phyloP scores from a whole-genome alignment of 2,329 filamentous ascomycete genomes.

The Talaromyces piceae region DNA sequence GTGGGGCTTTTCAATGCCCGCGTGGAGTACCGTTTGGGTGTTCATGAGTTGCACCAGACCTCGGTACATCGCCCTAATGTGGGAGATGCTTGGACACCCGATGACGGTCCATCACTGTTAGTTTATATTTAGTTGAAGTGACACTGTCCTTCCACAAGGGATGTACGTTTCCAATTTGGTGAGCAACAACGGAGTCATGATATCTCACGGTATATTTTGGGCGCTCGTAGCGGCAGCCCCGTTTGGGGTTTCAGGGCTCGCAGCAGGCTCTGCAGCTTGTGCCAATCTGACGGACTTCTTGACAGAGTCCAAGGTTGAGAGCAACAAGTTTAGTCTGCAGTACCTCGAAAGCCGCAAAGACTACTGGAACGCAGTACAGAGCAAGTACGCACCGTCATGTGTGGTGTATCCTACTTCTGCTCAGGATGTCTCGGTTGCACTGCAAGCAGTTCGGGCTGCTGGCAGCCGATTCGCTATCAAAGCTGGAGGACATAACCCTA shows the following conservation, averaged over 20 bases:
- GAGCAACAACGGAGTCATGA: neutral
- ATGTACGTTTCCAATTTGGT: neutral
- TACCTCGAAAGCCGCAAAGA: neutral
- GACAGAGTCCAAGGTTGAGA: neutral
- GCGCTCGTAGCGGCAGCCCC: neutral
- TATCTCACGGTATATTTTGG: neutral
- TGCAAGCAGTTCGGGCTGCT: constrained; percentile 19
- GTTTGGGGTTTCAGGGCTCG: neutral
- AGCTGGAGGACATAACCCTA: constrained; percentile 22
- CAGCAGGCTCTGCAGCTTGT: constrained; percentile 1
- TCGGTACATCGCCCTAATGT: neutral
- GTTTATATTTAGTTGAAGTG: neutral
- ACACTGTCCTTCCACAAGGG: neutral
- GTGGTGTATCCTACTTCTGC: constrained; percentile 20
- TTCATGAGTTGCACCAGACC: neutral
- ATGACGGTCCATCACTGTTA: no score
- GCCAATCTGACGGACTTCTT: neutral
- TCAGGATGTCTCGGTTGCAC: constrained; percentile 20
- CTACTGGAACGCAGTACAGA: constrained; percentile 17
- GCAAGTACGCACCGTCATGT: constrained; percentile 19
- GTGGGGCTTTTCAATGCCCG: neutral
- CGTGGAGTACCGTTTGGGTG: neutral
- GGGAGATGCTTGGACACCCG: neutral
- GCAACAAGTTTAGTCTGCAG: neutral
- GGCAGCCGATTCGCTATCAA: constrained; percentile 22